Evolutionary conservation across 495 filamentous ascomycete species (phyloP).

Genomic region (Haplographium delicatum): DNA sequence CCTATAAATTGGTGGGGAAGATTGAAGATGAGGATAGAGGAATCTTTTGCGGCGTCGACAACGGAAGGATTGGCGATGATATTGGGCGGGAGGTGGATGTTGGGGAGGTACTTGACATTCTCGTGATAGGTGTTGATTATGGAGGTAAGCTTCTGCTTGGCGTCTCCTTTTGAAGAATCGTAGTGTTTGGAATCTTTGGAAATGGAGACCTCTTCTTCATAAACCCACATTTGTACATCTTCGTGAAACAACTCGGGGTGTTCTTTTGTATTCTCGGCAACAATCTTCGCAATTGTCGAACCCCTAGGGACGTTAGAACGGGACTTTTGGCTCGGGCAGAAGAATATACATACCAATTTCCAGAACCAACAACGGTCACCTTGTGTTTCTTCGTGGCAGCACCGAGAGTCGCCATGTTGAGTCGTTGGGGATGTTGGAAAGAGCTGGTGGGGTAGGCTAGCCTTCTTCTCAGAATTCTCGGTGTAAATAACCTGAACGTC

Average conservation of each 20-base stretch:
- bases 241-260: conserved; percentile 77
- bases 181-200: conserved; percentile 59
- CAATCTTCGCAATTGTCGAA: conserved; percentile 92
- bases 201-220: conserved; percentile 76
- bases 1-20: conserved; percentile 97
- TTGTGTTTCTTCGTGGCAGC: conserved; percentile 68
- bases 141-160: conserved; percentile 76
- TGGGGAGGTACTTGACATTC: conserved; percentile 95
- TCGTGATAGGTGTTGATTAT: conserved; percentile 92
- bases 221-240: conserved; percentile 97
- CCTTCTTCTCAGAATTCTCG: no score
- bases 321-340: background rate
- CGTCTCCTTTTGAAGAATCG: conserved; percentile 34
- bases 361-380: conserved; percentile 89
- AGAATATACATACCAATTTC: conserved; percentile 71
- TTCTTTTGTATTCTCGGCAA: conserved; percentile 81
- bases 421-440: conserved; percentile 8
- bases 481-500: no score
- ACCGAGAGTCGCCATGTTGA: conserved; percentile 33
- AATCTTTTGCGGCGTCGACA: conserved; percentile 70
- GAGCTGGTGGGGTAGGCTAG: conserved; percentile 12
- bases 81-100: conserved; percentile 77
- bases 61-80: conserved; percentile 86
- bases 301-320: conserved; percentile 52
- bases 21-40: conserved; percentile 92